phyloP scores from a whole-genome alignment of 805 yeast genomes.

The Candida ponderosae region DNA sequence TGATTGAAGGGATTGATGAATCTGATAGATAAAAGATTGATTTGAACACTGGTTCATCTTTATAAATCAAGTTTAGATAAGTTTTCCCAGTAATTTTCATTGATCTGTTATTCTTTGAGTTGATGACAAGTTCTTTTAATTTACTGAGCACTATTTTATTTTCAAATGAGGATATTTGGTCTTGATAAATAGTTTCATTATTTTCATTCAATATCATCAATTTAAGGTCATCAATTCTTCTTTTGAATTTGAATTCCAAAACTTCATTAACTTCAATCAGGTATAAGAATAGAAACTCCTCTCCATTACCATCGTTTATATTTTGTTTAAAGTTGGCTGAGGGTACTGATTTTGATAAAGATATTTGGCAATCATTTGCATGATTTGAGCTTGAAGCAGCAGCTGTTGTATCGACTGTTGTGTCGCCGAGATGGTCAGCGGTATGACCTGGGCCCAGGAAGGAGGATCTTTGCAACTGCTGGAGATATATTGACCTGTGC shows the following conservation, averaged over 20 bases:
- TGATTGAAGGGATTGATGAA: too few species aligned
- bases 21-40: too few species aligned
- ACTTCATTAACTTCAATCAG: slow-evolving; percentile 1
- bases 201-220: not conserved
- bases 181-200: not conserved
- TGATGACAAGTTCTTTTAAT: not conserved
- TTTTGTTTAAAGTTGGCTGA: slow-evolving; percentile 8
- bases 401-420: not conserved
- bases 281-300: slow-evolving; percentile 6
- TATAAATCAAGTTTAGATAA: not conserved
- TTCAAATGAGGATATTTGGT: not conserved
- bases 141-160: not conserved
- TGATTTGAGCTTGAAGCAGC: not conserved
- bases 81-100: not conserved
- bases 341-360: slow-evolving; percentile 2
- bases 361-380: not conserved
- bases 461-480: too few species aligned
- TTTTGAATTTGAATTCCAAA: slow-evolving; percentile 1
- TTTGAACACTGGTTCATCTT: too few species aligned
- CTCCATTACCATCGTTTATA: not conserved
- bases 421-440: too few species aligned
- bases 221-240: not conserved
- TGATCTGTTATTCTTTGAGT: not conserved
- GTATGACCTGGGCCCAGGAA: too few species aligned
- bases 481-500: too few species aligned